Base-by-base conservation (phyloP, 768 basidiomycete genomes). In the Mycena crocata region DNA sequence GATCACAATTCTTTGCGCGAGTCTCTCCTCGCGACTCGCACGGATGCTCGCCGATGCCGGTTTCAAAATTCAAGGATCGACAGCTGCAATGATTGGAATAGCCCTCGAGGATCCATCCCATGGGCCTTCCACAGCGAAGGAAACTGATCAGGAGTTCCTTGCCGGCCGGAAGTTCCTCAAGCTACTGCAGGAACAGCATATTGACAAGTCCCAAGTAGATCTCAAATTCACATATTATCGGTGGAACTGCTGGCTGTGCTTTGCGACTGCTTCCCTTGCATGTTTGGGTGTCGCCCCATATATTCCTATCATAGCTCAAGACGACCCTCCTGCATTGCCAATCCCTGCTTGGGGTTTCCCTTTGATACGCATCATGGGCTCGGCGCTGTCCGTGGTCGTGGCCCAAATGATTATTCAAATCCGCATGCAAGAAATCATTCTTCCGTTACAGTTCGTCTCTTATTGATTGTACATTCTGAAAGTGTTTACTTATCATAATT, bases 31-130 rank as follows among this genome's bases (percentile, higher is more conserved):
- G 24, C 60, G 49, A 2, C 5, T 44, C n/a, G 60, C 60, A 19
- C 60, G 52, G 60, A 61, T 61, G 49, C 30, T 52, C 17, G 60
- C 39, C 1, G 60, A 61, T n/a, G 23, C 60, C 10, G 60, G 60
- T 2, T 61, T 61, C 30, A 52, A 61, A 9, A 37, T 52, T 17
- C 26, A 51, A 26, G 60, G 60, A 23, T 51, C 60, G 15, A n/a
- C 42, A 9, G 60, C 60, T 52, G 28, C 49, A 0, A 31, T 61
- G 39, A 61, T 61, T 23, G 60, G 49, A 10, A 52, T 5, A 44
- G 40, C 26, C 15, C 56, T 31, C 3, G 2, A 34, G 30, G 32
- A 10, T 34, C 5, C 30, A 5, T 23, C 23, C 51, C 31, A 54
- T 17, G 9, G 15, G 32, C 10, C 10, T 24, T 23, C 23, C 17